These are phyloP conservation scores for Bolboschoenoplectus hybrid DNA, from an alignment of 202 grass and related monocot species.

Conservation along the genomic window DNA sequence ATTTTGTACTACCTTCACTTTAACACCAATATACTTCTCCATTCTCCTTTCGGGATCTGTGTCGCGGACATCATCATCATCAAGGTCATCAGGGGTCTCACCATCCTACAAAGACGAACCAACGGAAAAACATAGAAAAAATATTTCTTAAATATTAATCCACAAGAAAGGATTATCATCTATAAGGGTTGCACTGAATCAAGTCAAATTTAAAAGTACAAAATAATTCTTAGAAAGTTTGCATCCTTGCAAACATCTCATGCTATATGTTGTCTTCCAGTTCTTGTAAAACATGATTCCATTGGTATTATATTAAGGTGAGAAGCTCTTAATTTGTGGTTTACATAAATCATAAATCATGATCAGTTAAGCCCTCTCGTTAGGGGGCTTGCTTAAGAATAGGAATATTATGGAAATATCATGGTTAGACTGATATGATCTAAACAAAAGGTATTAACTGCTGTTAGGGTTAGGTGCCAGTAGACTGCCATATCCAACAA, in stretches of 20 bases:
- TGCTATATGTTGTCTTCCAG: background rate
- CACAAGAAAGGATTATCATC: conserved; percentile 5
- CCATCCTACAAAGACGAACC: conserved; percentile 64
- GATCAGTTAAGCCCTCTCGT: too few relatives aligned
- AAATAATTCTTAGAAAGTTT: background rate
- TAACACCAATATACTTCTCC: conserved; percentile 94
- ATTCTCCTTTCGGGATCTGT: conserved; percentile 89
- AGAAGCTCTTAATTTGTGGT: conserved; percentile 5
- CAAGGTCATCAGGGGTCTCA: conserved; percentile 75
- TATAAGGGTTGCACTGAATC: conserved; percentile 21
- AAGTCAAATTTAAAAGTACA: conserved; percentile 8
- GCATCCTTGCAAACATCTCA: background rate
- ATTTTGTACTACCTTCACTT: conserved; percentile 72
- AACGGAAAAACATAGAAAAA: background rate
- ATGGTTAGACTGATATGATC: background rate
- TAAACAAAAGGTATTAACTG: conserved; percentile 13
- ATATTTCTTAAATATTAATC: conserved; percentile 10
- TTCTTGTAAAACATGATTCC: conserved; percentile 26
- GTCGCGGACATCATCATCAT: conserved; percentile 74
- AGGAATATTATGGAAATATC: too few relatives aligned
- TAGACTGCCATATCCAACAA: conserved; percentile 22
- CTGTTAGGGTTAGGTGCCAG: background rate
- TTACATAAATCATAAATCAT: background rate
- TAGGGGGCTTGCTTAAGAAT: too few relatives aligned
- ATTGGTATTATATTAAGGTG: background rate